phyloP scores from a whole-genome alignment of 2,329 filamentous ascomycete species.

The Didymella pomorum region DNA sequence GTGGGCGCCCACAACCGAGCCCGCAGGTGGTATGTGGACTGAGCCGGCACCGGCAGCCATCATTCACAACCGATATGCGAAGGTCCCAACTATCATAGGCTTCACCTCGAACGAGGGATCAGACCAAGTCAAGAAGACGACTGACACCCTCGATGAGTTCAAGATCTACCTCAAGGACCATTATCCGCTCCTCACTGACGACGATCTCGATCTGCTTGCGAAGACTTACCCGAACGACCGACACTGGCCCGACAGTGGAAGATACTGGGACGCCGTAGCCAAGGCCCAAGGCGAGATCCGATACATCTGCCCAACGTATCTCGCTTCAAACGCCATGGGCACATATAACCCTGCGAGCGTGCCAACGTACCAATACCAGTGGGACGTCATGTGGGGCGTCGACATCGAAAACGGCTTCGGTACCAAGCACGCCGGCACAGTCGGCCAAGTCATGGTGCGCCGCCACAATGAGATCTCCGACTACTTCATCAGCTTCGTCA shows the following conservation, averaged over 20 bases:
- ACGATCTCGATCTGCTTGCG: constrained; percentile 52
- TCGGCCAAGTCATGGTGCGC: constrained; percentile 45
- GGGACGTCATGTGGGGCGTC: constrained; percentile 44
- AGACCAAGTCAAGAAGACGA: constrained; percentile 50
- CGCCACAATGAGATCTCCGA: constrained; percentile 40
- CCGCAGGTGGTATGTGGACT: constrained; percentile 41
- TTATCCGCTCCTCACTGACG: constrained; percentile 61
- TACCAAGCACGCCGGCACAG: constrained; percentile 45
- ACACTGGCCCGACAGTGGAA: constrained; percentile 45
- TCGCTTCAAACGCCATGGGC: constrained; percentile 44
- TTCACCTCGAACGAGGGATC: constrained; percentile 51
- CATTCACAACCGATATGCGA: constrained; percentile 38
- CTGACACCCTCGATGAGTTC: constrained; percentile 51
- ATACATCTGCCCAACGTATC: constrained; percentile 47
- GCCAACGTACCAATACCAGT: constrained; percentile 45
- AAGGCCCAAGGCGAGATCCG: constrained; percentile 47
- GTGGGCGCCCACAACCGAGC: constrained; percentile 47
- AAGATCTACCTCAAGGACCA: constrained; percentile 46
- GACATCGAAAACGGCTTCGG: constrained; percentile 45
- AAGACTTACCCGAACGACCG: constrained; percentile 44
- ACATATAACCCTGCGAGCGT: constrained; percentile 36
- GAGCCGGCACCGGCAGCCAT: constrained; percentile 40
- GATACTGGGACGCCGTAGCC: constrained; percentile 44
- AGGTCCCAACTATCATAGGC: constrained; percentile 44
- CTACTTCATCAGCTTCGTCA: constrained; percentile 46